Evolutionary conservation across 1,139 yeast species (phyloP).

Genomic region (Suhomyces bribrorum): DNA sequence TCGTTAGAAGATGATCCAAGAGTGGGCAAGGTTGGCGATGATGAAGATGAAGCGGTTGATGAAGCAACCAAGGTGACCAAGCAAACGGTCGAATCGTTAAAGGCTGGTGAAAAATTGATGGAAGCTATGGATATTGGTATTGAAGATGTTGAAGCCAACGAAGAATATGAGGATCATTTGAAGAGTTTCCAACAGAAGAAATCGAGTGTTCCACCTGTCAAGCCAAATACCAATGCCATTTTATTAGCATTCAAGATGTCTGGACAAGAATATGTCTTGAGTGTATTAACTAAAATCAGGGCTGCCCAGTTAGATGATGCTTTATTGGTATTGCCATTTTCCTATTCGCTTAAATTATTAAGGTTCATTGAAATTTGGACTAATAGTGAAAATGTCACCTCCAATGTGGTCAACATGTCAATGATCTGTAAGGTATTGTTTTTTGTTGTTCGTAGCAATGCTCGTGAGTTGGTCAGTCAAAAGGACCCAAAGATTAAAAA

Average conservation of each 20-base stretch:
- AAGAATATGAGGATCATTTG: conserved; percentile 42
- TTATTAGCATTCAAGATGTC: conserved; percentile 67
- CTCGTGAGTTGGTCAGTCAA: conserved; percentile 71
- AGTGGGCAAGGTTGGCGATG: conserved; percentile 34
- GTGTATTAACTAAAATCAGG: conserved; percentile 65
- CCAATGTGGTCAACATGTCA: conserved; percentile 53
- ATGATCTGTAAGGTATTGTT: conserved; percentile 73
- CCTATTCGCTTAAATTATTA: conserved; percentile 71
- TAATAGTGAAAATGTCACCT: conserved; percentile 41
- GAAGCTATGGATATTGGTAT: conserved; percentile 88
- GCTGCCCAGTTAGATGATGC: conserved; percentile 93
- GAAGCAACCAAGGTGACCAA: conserved; percentile 69
- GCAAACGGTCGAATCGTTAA: conserved; percentile 87
- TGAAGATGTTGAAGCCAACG: conserved; percentile 64
- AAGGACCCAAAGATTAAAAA: conserved; percentile 61
- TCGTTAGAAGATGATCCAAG: conserved; percentile 64
- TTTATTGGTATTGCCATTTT: conserved; percentile 83
- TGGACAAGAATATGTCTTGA: conserved; percentile 80
- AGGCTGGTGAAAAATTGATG: conserved; percentile 91
- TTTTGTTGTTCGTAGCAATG: conserved; percentile 70
- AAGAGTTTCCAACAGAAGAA: conserved; percentile 40
- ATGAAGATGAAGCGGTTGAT: conserved; percentile 49
- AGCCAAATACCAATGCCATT: conserved; percentile 69
- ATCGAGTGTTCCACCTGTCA: conserved; percentile 47
- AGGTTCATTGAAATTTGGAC: conserved; percentile 80